phyloP scores from a whole-genome alignment of 371 early-diverging fungal species.

The Saksenaea vasiformis region DNA sequence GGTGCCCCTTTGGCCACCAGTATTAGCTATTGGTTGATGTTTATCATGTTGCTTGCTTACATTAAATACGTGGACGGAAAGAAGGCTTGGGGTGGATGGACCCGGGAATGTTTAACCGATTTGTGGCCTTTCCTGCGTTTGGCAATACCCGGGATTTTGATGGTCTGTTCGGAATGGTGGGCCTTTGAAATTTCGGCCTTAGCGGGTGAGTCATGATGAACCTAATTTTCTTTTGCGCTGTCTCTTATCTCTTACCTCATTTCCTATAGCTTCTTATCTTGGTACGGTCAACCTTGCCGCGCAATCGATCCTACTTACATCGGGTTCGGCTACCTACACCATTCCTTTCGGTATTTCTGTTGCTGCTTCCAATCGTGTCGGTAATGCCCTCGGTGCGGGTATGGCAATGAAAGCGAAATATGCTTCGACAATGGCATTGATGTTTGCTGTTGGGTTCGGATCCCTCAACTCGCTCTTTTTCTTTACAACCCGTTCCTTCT shows the following conservation, averaged over 20 bases:
- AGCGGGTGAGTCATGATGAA: slow-evolving; percentile 40
- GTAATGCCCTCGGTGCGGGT: slow-evolving; percentile 65
- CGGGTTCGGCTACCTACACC: slow-evolving; percentile 61
- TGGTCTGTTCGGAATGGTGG: slow-evolving; percentile 79
- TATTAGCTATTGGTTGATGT: slow-evolving; percentile 70
- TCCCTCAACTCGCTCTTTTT: slow-evolving; percentile 17
- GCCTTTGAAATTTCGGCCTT: slow-evolving; percentile 73
- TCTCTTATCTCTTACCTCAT: not conserved
- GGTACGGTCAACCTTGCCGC: slow-evolving; percentile 74
- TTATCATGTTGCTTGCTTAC: slow-evolving; percentile 61
- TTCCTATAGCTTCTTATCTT: slow-evolving; percentile 42
- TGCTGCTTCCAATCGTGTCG: slow-evolving; percentile 73
- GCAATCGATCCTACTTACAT: slow-evolving; percentile 73
- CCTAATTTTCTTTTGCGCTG: not conserved
- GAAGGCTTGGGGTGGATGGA: slow-evolving; percentile 83
- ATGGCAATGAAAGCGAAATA: slow-evolving; percentile 37
- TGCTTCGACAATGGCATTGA: slow-evolving; percentile 36
- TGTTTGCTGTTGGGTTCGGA: slow-evolving; percentile 34
- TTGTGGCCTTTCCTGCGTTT: slow-evolving; percentile 69
- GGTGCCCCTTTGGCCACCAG: slow-evolving; percentile 84
- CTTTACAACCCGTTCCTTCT: slow-evolving; percentile 34
- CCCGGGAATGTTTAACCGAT: slow-evolving; percentile 58
- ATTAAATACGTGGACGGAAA: slow-evolving; percentile 65
- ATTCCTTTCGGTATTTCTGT: slow-evolving; percentile 68
- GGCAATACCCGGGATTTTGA: slow-evolving; percentile 66